These are phyloP conservation scores for Sedum album DNA, from an alignment of 164 flowering plant species.

Conservation along the genomic window DNA sequence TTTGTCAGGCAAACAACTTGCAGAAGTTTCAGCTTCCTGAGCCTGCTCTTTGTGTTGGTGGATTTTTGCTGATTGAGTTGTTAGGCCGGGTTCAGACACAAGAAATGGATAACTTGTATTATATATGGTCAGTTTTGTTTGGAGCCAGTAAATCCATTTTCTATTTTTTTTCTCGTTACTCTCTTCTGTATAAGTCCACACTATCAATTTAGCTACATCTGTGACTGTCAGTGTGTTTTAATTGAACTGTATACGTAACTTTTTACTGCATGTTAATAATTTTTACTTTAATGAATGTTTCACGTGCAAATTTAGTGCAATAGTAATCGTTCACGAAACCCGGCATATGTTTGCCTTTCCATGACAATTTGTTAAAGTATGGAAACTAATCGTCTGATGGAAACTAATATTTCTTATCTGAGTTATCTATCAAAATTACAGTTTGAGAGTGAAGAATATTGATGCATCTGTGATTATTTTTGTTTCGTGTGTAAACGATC, in stretches of 20 bases:
- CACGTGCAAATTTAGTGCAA: neutral
- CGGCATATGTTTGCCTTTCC: too few species aligned
- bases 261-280: too few species aligned
- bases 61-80: conserved; percentile 64
- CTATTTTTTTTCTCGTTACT: neutral
- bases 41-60: conserved; percentile 75
- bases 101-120: conserved; percentile 56
- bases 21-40: conserved; percentile 73
- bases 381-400: too few species aligned
- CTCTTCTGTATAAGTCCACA: too few species aligned
- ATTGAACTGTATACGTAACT: neutral
- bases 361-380: too few species aligned
- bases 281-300: neutral
- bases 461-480: neutral
- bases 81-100: conserved; percentile 73
- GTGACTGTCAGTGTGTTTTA: neutral
- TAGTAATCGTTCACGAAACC: too few species aligned
- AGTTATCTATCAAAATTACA: too few species aligned
- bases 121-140: conserved; percentile 41
- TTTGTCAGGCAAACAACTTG: conserved; percentile 49
- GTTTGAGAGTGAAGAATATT: neutral
- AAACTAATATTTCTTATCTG: too few species aligned
- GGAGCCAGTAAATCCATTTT: neutral
- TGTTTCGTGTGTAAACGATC: neutral
- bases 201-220: neutral